phyloP scores from a whole-genome alignment of 371 early-diverging fungal genomes.

The Mortierella sp. region DNA sequence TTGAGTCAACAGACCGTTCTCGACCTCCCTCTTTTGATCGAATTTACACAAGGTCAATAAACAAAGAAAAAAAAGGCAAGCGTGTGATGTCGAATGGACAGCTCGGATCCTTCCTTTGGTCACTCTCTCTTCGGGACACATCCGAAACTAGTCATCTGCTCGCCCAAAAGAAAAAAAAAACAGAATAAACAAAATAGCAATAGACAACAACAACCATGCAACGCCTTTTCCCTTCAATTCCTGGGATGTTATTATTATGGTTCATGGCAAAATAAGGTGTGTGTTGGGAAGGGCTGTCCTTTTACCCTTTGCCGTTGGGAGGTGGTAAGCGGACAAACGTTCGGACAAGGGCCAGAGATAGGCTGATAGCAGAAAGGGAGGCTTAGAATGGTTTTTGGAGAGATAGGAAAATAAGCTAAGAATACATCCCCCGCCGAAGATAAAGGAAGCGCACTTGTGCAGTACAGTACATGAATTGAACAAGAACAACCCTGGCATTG shows the following conservation, averaged over 20 bases:
- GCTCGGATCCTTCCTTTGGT: background rate
- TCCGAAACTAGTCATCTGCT: slow-evolving; percentile 6
- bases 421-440: too few species aligned
- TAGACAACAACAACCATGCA: background rate
- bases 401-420: too few species aligned
- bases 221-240: background rate
- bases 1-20: background rate
- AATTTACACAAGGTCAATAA: background rate
- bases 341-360: too few species aligned
- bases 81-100: slow-evolving; percentile 9
- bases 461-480: too few species aligned
- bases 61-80: background rate
- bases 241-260: background rate
- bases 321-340: too few species aligned
- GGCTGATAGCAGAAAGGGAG: too few species aligned
- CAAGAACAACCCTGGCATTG: too few species aligned
- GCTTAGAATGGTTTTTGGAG: too few species aligned
- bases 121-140: background rate
- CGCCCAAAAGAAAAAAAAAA: background rate
- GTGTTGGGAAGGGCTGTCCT: too few species aligned
- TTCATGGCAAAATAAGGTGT: background rate
- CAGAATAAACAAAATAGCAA: background rate
- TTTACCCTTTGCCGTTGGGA: too few species aligned
- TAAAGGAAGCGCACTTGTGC: too few species aligned
- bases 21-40: background rate